These are phyloP conservation scores for Syncephalastrum contaminatum DNA, from an alignment of 371 early-diverging fungal genomes.

Conservation along the genomic window DNA sequence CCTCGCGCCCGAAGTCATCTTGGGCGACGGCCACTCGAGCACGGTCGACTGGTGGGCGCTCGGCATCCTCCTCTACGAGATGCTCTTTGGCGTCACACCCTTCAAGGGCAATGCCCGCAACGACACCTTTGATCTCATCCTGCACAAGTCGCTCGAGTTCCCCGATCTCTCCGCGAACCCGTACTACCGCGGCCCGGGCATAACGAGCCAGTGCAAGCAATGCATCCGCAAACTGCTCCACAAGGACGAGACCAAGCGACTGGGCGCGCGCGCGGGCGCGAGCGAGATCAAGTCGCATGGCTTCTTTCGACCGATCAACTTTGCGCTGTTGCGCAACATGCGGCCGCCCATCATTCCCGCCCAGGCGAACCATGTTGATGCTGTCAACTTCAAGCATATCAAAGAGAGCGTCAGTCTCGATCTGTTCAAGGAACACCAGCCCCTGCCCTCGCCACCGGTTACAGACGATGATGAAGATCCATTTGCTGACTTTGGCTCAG, in stretches of 20 bases:
- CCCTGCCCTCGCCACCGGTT: conserved; percentile 11
- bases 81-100: conserved; percentile 92
- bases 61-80: conserved; percentile 87
- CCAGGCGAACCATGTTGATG: conserved; percentile 45
- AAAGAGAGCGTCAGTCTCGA: conserved; percentile 61
- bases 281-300: conserved; percentile 90
- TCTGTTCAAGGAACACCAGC: conserved; percentile 27
- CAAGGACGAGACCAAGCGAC: conserved; percentile 80
- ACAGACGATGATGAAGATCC: conserved; percentile 52
- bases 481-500: conserved; percentile 64
- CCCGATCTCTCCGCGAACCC: conserved; percentile 44
- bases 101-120: conserved; percentile 88
- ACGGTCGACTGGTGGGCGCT: conserved; percentile 98
- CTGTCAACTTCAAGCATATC: conserved; percentile 44
- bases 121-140: conserved; percentile 79
- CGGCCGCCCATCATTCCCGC: conserved; percentile 90
- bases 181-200: conserved; percentile 21
- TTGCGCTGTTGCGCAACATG: conserved; percentile 83
- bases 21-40: conserved; percentile 94
- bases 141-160: conserved; percentile 73
- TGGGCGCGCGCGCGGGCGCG: conserved; percentile 87
- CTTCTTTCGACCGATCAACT: conserved; percentile 89
- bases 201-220: conserved; percentile 58
- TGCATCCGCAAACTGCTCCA: conserved; percentile 77
- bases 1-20: conserved; percentile 97